Base-by-base conservation (phyloP, 2,329 filamentous ascomycete genomes). In the Cladorrhinum sp. region DNA sequence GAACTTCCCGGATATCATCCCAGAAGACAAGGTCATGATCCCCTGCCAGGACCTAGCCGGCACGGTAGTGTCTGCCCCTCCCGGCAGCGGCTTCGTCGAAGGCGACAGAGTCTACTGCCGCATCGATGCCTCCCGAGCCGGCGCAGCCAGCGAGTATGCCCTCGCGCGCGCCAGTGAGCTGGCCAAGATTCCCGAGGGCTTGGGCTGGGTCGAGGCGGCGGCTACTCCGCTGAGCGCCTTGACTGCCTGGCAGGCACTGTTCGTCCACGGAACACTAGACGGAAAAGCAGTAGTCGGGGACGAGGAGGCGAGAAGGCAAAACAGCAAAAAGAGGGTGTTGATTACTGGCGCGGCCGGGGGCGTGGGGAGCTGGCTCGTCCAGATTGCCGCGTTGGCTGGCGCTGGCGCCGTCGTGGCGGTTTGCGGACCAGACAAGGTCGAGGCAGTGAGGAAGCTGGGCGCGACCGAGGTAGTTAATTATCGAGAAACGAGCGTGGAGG, bases 191-290 rank as follows among this genome's bases (percentile, higher is more conserved):
- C 76, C 76, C 0, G 59, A 64, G 32, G 61, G 62, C 3, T 60
- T 78, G n/a, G 61, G 56, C 29, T 75, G 73, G 69, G 68, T 67
- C 2, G 69, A 76, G 22, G 73, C 75, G 0, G 73, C 76, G 1
- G 73, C 75, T 2, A 69, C 73, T 25, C 76, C 76, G 1, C 66
- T 78, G 20, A 75, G 72, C 58, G 74, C 76, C 13, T 64, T 78
- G 24, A 78, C 77, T 0, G 77, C 75, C 3, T 76, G 70, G 59
- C 77, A 78, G 68, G 71, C 68, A 6, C 60, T 78, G 20, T 79
- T 79, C 60, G 62, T 66, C 3, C 71, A 75, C n/a, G 73, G 73
- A 1, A 62, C 52, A 3, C 63, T 77, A 13, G 68, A 75, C 25
- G 62, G 61, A 12, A 58, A 29, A 2, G 74, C 64, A 1, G 38